Base-by-base conservation (phyloP, 164 flowering plant genomes). In the grape (Vitis vinifera) region DNA sequence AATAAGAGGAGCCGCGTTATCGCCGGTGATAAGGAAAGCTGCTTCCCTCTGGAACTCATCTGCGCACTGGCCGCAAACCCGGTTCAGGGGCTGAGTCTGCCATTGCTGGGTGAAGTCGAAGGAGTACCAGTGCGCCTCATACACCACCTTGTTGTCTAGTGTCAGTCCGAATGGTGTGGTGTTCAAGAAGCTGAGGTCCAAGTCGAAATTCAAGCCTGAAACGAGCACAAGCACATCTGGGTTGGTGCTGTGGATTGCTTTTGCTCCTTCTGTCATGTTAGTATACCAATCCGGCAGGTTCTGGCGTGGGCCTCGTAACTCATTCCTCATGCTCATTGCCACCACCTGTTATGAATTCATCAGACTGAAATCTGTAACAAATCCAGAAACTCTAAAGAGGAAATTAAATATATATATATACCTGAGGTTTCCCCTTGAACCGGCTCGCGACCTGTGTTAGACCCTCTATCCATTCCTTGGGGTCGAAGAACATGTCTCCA, bases 81-180 rank as follows among this genome's bases (percentile, higher is more conserved):
- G 59, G 57, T 70, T 75, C 51, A 71, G 60, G 3, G 76, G 69
- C 65, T 71, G 71, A 44, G 55, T 44, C 89, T 89, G 82, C 2
- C 17, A 10, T 74, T 65, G 29, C 67, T 4, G 56, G 27, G 27
- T 74, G 23, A 23, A 23, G 27, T 23, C 27, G 27, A 79, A 83
- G 2, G 83, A 51, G 67, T 87, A 87, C 82, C 84, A 79, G 59
- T 87, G 91, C 17, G 69, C 72, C 80, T 87, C 91, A 17, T 48
- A 85, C 1, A 87, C 86, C 49, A 85, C 66, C 70, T 87, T 85
- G 55, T 73, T 55, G 14, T 63, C 31, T 1, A 80, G 68, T 53
- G 69, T 71, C 14, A 65, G 7, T 12, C 57, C 66, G 6, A 79
- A 50, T 1, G 81, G 79, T 48, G 51, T 31, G 3, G 23, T 44